phyloP scores from a whole-genome alignment of 2,329 filamentous ascomycete genomes.

The Ascochyta viciae-villosae region DNA sequence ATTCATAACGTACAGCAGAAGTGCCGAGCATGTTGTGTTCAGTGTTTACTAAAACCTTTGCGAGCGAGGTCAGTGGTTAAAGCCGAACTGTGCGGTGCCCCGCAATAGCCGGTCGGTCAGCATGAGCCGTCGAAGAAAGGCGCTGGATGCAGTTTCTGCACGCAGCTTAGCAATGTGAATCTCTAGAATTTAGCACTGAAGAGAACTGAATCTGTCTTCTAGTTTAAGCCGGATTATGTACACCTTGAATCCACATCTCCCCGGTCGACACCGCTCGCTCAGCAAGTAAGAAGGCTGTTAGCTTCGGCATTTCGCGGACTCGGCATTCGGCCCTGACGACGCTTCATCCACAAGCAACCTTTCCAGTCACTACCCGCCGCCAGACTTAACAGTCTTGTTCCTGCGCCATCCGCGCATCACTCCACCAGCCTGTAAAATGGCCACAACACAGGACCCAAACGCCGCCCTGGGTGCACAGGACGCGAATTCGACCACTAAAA shows the following conservation, averaged over 20 bases:
- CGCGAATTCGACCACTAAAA: constrained; percentile 32
- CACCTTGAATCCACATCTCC: neutral
- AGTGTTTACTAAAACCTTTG: neutral
- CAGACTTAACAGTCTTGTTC: constrained; percentile 29
- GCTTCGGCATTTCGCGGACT: constrained; percentile 11
- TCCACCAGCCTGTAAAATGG: constrained; percentile 23
- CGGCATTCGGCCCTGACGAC: constrained; percentile 1
- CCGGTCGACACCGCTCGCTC: neutral
- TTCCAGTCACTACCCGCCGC: constrained; percentile 32
- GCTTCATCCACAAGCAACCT: neutral
- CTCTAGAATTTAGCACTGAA: neutral
- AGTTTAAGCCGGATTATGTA: neutral
- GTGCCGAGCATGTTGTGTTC: neutral
- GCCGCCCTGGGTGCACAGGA: constrained; percentile 26
- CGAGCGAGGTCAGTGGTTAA: neutral
- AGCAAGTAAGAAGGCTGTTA: neutral
- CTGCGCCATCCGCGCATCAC: constrained; percentile 40
- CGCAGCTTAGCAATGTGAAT: neutral
- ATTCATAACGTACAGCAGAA: neutral
- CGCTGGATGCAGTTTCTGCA: neutral
- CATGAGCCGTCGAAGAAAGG: constrained; percentile 12
- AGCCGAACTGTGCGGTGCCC: constrained; percentile 12
- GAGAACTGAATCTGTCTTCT: neutral
- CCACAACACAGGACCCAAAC: constrained; percentile 25
- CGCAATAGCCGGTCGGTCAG: constrained; percentile 5